These are phyloP conservation scores for Flaveria brownii DNA, from an alignment of 129 eudicot species.

Conservation along the genomic window DNA sequence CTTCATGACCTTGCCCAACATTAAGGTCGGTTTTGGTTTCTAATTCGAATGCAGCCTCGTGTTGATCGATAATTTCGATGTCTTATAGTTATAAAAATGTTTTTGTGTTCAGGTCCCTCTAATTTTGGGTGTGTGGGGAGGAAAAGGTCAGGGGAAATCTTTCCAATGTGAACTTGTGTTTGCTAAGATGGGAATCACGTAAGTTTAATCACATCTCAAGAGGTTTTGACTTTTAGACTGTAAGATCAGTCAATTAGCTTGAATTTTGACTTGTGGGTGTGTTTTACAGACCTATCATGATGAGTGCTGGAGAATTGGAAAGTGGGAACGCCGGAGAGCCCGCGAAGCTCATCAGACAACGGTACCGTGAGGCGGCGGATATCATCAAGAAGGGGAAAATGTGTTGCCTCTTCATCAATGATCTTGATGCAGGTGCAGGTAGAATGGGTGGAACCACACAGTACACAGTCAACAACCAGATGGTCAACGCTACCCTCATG, in stretches of 20 bases:
- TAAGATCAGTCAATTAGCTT: slow-evolving; percentile 1
- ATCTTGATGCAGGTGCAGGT: slow-evolving; percentile 98
- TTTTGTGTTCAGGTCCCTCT: slow-evolving; percentile 63
- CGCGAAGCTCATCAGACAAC: slow-evolving; percentile 82
- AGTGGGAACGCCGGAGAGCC: slow-evolving; percentile 99
- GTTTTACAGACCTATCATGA: slow-evolving; percentile 79
- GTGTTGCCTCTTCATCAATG: slow-evolving; percentile 94
- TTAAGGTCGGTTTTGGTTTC: slow-evolving; percentile 51
- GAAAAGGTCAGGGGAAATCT: slow-evolving; percentile 99
- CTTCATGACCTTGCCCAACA: slow-evolving; percentile 96
- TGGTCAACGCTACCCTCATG: slow-evolving; percentile 99
- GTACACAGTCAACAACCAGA: slow-evolving; percentile 98
- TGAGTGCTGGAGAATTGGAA: slow-evolving; percentile 99
- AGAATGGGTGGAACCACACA: slow-evolving; percentile 98
- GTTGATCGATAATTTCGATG: background rate
- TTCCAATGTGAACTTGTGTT: slow-evolving; percentile 98
- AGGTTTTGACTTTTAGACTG: background rate
- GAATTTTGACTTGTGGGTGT: slow-evolving; percentile 17
- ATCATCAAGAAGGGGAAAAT: slow-evolving; percentile 91
- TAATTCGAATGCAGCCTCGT: background rate
- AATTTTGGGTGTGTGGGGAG: slow-evolving; percentile 98
- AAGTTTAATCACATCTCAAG: slow-evolving; percentile 21
- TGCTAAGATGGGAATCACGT: slow-evolving; percentile 98
- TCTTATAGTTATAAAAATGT: background rate
- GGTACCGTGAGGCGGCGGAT: slow-evolving; percentile 95